Base-by-base conservation (phyloP, 208 protist genomes). In the Strigomonas culicis region DNA sequence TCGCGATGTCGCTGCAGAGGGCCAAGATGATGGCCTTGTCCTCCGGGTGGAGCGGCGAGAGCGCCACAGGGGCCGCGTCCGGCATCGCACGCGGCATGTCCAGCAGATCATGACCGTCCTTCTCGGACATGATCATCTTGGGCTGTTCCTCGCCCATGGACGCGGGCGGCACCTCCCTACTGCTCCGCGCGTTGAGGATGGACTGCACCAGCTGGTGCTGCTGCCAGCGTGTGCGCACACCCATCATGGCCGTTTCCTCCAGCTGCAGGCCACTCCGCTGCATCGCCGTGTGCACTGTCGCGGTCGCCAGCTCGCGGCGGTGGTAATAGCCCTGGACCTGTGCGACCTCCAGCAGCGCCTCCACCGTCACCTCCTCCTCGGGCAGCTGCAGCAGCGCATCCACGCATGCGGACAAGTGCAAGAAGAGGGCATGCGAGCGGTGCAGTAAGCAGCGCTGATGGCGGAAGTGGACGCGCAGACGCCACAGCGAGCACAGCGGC, bases 141-240 rank as follows among this genome's bases (percentile, higher is more conserved):
- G 68, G 72, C 53, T 86, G 73, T 57, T 75, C 83, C 43, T 74
- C 76, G 34, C 22, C 39, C 17, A 59, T 77, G 4, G 64, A 73
- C 13, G 25, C 39, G 24, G 44, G 56, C 24, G 84, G 80, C 25
- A 80, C 60, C 3, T 72, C 43, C 11, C 66, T 59, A 7, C 44
- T 34, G 63, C 87, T 89, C 22, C 63, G 34, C 11, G 90, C 94
- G 50, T 92, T 77, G 28, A 97, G 49, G 6, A 96, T 64, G 67
- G 92, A 82, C 67, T 97, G 92, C 50, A 94, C 80, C 7, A 85
- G 66, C 63, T 95, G 72, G 49, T 93, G 86, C 60, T 85, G 68
- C 82, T 98, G 94, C 83, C 87, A 96, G 10, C 92, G 88, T 17
- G 94, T 98, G 21, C 92, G 85, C 52, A 96, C 89, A 11, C 94